Evolutionary conservation across 495 filamentous ascomycete genomes (phyloP).

Genomic region (Cercophora samala): DNA sequence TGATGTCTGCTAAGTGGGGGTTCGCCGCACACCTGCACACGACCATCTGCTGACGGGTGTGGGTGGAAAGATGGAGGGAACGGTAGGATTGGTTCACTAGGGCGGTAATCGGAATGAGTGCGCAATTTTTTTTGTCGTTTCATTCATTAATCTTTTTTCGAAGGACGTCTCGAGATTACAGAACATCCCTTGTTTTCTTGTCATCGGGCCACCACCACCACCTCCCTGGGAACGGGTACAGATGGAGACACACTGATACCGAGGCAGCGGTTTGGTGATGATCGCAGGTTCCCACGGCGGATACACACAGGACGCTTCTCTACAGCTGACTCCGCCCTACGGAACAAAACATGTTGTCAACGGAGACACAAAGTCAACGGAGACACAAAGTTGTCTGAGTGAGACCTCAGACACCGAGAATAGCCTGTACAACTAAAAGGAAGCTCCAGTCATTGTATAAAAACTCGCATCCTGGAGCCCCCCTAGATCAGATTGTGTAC

Average conservation of each 20-base stretch:
- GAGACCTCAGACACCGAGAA: not conserved
- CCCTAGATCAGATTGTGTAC: constrained; percentile 7
- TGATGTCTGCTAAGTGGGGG: constrained; percentile 7
- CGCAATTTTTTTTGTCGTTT: constrained; percentile 6
- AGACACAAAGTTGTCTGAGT: not conserved
- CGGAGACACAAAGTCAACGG: constrained; percentile 5
- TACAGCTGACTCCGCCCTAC: constrained; percentile 3
- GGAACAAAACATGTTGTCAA: constrained; percentile 7
- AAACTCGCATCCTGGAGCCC: not conserved
- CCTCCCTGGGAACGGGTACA: not conserved
- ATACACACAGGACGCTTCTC: not conserved
- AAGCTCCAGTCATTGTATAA: not conserved
- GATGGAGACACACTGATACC: not conserved
- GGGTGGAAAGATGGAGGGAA: not conserved
- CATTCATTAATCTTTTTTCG: not conserved
- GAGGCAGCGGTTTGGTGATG: not conserved
- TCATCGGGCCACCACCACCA: not conserved
- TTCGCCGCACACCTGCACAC: constrained; percentile 8
- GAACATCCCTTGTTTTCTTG: not conserved
- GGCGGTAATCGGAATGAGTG: not conserved
- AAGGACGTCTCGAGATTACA: not conserved
- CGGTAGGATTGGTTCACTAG: constrained; percentile 4
- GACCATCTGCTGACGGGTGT: constrained; percentile 9
- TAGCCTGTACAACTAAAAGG: not conserved
- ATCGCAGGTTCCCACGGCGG: not conserved